Evolutionary conservation across 495 filamentous ascomycete species (phyloP).

Genomic region (Pyronema omphalodes): DNA sequence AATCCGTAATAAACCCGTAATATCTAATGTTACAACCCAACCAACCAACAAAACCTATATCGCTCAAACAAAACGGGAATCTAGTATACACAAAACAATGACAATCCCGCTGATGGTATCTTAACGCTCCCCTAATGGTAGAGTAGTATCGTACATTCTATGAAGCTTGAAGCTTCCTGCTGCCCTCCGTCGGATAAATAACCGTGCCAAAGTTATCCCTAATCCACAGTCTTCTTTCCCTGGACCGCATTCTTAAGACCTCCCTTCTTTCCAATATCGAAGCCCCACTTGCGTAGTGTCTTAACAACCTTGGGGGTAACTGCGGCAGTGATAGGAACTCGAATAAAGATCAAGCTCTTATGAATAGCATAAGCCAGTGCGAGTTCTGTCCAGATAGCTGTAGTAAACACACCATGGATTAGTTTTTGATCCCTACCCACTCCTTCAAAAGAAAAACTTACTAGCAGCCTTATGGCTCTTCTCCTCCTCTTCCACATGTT

Average conservation of each 20-base stretch:
- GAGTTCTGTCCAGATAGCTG: conserved; percentile 70
- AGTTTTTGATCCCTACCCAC: conserved; percentile 2
- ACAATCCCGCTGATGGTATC: too few relatives aligned
- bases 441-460: conserved; percentile 26
- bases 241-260: conserved; percentile 27
- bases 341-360: conserved; percentile 92
- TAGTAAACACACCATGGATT: conserved; percentile 5
- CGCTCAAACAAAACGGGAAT: too few relatives aligned
- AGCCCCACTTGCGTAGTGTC: conserved; percentile 66
- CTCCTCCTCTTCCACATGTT: conserved; percentile 28
- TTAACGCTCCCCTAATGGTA: too few relatives aligned
- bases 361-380: conserved; percentile 92
- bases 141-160: too few relatives aligned
- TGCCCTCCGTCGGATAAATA: too few relatives aligned
- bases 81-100: too few relatives aligned
- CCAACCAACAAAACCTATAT: too few relatives aligned
- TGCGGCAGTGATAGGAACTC: conserved; percentile 75
- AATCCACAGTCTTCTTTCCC: background rate
- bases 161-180: too few relatives aligned
- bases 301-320: conserved; percentile 85
- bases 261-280: conserved; percentile 47
- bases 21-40: too few relatives aligned
- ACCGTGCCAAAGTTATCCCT: too few relatives aligned
- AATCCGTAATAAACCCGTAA: too few relatives aligned
- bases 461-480: conserved; percentile 34